phyloP scores from a whole-genome alignment of 306 rosid species.

The Casuarina equisetifolia region DNA sequence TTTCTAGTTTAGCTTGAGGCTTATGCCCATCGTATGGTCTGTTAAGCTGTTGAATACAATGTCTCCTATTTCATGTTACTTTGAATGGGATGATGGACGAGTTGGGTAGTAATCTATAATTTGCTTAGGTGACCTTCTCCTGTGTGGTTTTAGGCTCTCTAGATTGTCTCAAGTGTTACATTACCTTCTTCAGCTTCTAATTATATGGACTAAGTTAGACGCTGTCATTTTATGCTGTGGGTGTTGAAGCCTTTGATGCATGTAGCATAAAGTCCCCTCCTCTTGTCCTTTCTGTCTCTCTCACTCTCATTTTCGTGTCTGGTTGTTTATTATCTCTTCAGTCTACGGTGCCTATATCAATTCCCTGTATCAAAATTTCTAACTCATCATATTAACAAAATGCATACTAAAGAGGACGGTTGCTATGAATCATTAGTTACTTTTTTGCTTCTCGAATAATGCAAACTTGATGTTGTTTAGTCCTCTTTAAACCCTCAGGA shows the following conservation, averaged over 20 bases:
- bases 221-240: no score
- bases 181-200: no score
- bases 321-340: no score
- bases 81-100: neutral
- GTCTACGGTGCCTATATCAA: no score
- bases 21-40: neutral
- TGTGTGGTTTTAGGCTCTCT: neutral
- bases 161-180: no score
- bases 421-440: neutral
- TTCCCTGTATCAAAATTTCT: no score
- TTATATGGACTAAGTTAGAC: no score
- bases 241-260: no score
- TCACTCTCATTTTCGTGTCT: no score
- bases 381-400: neutral
- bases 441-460: neutral
- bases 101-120: neutral
- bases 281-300: no score
- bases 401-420: neutral
- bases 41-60: neutral
- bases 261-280: no score
- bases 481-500: neutral
- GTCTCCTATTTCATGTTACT: neutral
- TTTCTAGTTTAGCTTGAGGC: neutral
- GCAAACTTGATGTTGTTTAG: neutral
- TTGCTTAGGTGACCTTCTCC: neutral